Base-by-base conservation (phyloP, 2,329 filamentous ascomycete genomes). In the Herpotrichia juniperi region DNA sequence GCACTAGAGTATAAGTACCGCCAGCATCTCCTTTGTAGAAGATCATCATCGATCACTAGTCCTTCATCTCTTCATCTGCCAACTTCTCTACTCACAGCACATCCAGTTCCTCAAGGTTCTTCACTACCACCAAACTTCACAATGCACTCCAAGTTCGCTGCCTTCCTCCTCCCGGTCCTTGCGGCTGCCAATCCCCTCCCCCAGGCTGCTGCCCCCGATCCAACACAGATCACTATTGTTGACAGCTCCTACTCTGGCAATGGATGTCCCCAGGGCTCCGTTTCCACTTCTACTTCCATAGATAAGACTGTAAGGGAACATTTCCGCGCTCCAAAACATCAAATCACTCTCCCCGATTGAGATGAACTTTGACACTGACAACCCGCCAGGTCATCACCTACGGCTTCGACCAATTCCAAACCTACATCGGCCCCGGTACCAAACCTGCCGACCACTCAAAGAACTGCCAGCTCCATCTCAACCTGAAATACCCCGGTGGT, bases 391-490 rank as follows among this genome's bases (percentile, higher is more conserved):
- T 71, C 46, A 63, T 71, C 47, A 70, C 68, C 34, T 70, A 67
- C 48, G 67, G 67, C 43, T 71, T 71, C 57, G 67, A 70, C 51
- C 45, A 54, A 32, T 72, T 71, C 62, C 67, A 71, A 51, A 68
- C 69, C 28, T 70, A 70, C 62, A 69, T 68, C 40, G 69, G 69
- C 35, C 67, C 69, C 11, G 58, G 60, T 28, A 67, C 63, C 9
- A 53, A 51, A 25, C 54, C 63, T 24, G 46, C 59, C 35, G 67
- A 73, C 54, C 62, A 67, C 50, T 66, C 63, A 57, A 72, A 73
- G 59, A 68, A 69, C 61, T 74, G 69, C 66, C 69, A 72, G 49
- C 58, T 74, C 19, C 69, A 72, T 60, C 49, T 74, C 35, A 66
- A 67, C 50, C 51, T 67, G 46, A 63, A 73, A 65, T 73, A 65